Evolutionary conservation across 2,329 filamentous ascomycete species (phyloP), one percentile per base, ranked within the genome.

Genomic region (Trichoderma koningii): DNA sequence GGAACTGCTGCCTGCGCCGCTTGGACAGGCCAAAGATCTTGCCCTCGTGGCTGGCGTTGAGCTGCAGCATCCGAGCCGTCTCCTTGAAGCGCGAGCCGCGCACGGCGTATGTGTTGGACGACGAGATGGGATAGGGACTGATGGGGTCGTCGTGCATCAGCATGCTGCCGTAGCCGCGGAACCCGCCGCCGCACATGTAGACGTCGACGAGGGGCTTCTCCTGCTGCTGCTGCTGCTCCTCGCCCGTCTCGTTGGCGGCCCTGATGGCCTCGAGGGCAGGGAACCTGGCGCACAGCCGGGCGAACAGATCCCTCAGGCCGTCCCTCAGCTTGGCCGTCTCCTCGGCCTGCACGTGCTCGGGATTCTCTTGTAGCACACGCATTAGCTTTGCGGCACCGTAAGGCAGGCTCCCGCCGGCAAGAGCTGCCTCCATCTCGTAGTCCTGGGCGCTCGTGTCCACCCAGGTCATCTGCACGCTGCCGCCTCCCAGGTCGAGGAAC

Each of bases 151-250:
- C 84, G 73, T 90, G 88, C 89, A 96, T 93, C 60, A 97, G 82
- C 72, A 96, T 87, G 76, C 92, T 96, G 7, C 93, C 93, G 82
- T 96, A 97, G 17, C 93, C 93, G 42, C 93, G 83, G 73, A 97
- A 96, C 0, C 93, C 93, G 26, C 93, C 93, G 50, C 93, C 93
- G 68, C 91, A 96, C 65, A 97, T 87, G 74, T 93, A 97, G 9
- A 97, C 81, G 41, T 89, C 86, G 65, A 93, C 81, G 5, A 84
- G 84, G 55, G 69, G 67, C 47, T 14, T 38, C 10, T 38, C 10
- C 34, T 38, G 34, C 10, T 38, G 34, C 34, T 38, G 34, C 34
- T 38, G 34, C 2, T 38, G 34, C 34, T 71, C 66, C 41, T 71
- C 66, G 34, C 71, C 70, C 19, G 66, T 68, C 23, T 75, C 71